Base-by-base conservation (phyloP, 1,284 basidiomycete species). In the Thelephora terrestris region DNA sequence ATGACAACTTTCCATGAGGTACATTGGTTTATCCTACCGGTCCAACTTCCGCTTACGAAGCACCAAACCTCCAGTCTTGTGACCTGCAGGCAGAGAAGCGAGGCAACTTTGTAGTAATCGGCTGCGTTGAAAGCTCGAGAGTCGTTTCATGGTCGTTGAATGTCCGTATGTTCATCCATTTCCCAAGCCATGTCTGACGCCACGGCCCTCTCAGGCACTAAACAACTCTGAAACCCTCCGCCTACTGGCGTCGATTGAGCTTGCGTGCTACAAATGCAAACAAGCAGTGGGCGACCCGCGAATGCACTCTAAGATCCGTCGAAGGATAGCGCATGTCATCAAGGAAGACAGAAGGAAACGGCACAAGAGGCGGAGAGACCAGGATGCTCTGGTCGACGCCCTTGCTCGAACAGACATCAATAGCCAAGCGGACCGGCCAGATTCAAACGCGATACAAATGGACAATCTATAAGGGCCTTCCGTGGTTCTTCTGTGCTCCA, bases 141-240 rank as follows among this genome's bases (percentile, higher is more conserved):
- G 85, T 89, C 40, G 69, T 87, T 34, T 88, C 86, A n/a, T 89
- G 85, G 85, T 89, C 85, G 34, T 61, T 89, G 50, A 88, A 88
- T 59, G 85, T 86, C 68, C 60, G 58, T 47, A n/a, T 38, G 47
- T 43, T 39, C 7, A n/a, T 23, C 12, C 12, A 35, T 27, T 23
- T 42, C 6, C 25, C 39, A 18, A 23, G 21, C 16, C 21, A 16
- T 21, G 39, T 9, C 17, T 36, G 10, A 23, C 45, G 3, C 20
- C 45, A 12, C 43, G 42, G 24, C 35, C 21, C 18, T 49, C 35
- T 1, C 52, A 89, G 85, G 84, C 85, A 3, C 64, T 86, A 53
- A 89, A 86, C 58, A 82, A 83, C 58, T 77, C 84, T 2, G 85
- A 89, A 58, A 89, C 85, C 0, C 71, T 89, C 37, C 81, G 82